Evolutionary conservation across 2,329 filamentous ascomycete genomes (phyloP).

Genomic region (Penicillium brasilianum): DNA sequence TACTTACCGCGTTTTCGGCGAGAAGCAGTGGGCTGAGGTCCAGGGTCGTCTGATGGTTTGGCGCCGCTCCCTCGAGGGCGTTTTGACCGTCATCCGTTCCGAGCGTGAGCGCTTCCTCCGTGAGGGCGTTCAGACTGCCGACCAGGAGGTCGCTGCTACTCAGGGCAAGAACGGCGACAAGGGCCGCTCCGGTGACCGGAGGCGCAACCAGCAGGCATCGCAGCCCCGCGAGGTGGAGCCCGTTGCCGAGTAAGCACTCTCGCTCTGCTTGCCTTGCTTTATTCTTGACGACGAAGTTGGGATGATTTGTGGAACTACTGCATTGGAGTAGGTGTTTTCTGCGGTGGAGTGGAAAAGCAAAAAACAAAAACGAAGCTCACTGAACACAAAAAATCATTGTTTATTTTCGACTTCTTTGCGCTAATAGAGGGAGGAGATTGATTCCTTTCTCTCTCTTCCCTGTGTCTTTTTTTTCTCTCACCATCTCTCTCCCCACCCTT

Average conservation of each 20-base stretch:
- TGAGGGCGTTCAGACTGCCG: slow-evolving; percentile 68
- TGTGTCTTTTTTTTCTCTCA: not conserved
- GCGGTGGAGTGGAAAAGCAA: slow-evolving; percentile 18
- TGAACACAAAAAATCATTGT: slow-evolving; percentile 26
- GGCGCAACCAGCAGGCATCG: slow-evolving; percentile 37
- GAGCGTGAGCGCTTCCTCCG: slow-evolving; percentile 80
- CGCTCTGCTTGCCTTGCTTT: not conserved
- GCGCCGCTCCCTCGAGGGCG: slow-evolving; percentile 78
- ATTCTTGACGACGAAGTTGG: slow-evolving; percentile 8
- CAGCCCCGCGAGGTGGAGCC: slow-evolving; percentile 45
- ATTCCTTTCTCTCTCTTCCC: slow-evolving; percentile 15
- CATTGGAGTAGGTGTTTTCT: slow-evolving; percentile 30
- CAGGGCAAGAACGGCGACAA: slow-evolving; percentile 37
- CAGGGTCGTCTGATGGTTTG: slow-evolving; percentile 89
- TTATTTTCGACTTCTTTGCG: slow-evolving; percentile 25
- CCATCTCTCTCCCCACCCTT: not conserved
- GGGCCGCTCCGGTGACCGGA: slow-evolving; percentile 37
- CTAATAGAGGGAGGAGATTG: slow-evolving; percentile 32
- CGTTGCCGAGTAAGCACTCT: slow-evolving; percentile 32
- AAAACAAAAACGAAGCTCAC: slow-evolving; percentile 20
- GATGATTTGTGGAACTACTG: slow-evolving; percentile 19
- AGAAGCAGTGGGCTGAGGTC: slow-evolving; percentile 98
- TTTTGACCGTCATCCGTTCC: slow-evolving; percentile 76
- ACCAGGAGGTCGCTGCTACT: slow-evolving; percentile 37
- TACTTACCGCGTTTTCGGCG: slow-evolving; percentile 94